phyloP scores from a whole-genome alignment of 495 filamentous ascomycete genomes.

The Trypethelium eluteriae region DNA sequence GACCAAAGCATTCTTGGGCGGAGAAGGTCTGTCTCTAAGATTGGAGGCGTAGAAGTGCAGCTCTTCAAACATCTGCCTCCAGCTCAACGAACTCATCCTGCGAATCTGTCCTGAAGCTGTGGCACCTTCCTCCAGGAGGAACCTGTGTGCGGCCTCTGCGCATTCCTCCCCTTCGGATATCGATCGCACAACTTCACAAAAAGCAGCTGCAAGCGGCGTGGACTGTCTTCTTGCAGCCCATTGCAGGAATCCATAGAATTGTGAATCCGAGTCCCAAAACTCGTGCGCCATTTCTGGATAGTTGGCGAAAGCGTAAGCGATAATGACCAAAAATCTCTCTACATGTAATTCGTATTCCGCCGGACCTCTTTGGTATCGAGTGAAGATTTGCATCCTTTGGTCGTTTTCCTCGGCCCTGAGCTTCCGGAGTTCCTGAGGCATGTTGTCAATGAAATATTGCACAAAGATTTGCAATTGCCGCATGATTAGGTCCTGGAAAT shows the following conservation, averaged over 20 bases:
- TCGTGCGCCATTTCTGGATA: constrained; percentile 71
- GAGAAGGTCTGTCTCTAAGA: constrained; percentile 55
- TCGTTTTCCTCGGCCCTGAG: constrained; percentile 85
- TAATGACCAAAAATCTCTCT: constrained; percentile 84
- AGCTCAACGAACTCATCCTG: constrained; percentile 72
- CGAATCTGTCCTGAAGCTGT: constrained; percentile 66
- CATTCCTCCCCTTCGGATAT: constrained; percentile 73
- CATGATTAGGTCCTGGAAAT: constrained; percentile 64
- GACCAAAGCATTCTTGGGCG: background rate
- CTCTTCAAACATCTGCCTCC: constrained; percentile 87
- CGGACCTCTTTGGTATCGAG: constrained; percentile 35
- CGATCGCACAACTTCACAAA: constrained; percentile 88
- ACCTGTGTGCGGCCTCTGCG: constrained; percentile 73
- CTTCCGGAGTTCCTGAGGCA: constrained; percentile 82
- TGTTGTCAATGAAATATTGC: constrained; percentile 87
- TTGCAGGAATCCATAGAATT: constrained; percentile 84
- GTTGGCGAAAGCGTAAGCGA: constrained; percentile 82
- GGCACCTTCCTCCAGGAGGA: constrained; percentile 78
- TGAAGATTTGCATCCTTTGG: constrained; percentile 63
- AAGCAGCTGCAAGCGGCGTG: constrained; percentile 85
- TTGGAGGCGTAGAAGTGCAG: constrained; percentile 65
- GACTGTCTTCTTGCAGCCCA: constrained; percentile 92
- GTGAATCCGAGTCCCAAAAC: constrained; percentile 90
- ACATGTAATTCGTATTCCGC: constrained; percentile 70
- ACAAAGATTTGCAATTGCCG: constrained; percentile 74